Evolutionary conservation across 306 rosid genomes (phyloP).

Genomic region (Alnus rubra): DNA sequence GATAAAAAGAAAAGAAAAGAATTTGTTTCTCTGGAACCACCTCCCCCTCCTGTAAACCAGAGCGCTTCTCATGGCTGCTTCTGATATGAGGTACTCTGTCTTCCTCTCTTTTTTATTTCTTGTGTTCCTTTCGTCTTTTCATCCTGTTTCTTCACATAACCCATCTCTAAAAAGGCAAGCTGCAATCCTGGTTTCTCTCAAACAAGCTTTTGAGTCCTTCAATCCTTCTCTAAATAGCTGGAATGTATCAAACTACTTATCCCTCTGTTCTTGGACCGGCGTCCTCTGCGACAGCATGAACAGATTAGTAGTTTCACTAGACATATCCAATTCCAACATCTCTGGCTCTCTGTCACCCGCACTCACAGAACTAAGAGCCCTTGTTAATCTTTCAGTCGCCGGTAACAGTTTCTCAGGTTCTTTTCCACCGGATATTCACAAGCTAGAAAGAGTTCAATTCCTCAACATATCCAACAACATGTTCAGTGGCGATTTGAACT

Average conservation of each 20-base stretch:
- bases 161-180: slow-evolving; percentile 64
- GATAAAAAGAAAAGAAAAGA: slow-evolving; percentile 1
- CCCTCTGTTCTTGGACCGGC: slow-evolving; percentile 78
- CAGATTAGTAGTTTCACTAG: slow-evolving; percentile 56
- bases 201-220: slow-evolving; percentile 48
- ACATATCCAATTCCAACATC: slow-evolving; percentile 64
- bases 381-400: slow-evolving; percentile 45
- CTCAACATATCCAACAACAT: slow-evolving; percentile 80
- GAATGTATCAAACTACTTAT: slow-evolving; percentile 56
- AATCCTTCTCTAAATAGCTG: slow-evolving; percentile 47
- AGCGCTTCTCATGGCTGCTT: slow-evolving; percentile 29
- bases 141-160: slow-evolving; percentile 49
- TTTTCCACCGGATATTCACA: slow-evolving; percentile 49
- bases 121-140: slow-evolving; percentile 35
- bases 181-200: slow-evolving; percentile 65
- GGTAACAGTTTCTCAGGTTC: slow-evolving; percentile 54
- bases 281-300: slow-evolving; percentile 54
- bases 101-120: slow-evolving; percentile 25
- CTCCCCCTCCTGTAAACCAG: slow-evolving; percentile 26
- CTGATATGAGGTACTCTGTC: slow-evolving; percentile 28
- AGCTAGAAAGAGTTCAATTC: slow-evolving; percentile 39
- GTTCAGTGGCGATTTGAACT: slow-evolving; percentile 60
- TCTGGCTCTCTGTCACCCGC: slow-evolving; percentile 66
- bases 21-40: slow-evolving; percentile 19
- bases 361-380: slow-evolving; percentile 50